Percentiles rank a stretch among this genome's conserved stretches.
Evolutionary conservation across 2,329 filamentous ascomycete genomes (phyloP).

Genomic region (Colletotrichum musicola): DNA sequence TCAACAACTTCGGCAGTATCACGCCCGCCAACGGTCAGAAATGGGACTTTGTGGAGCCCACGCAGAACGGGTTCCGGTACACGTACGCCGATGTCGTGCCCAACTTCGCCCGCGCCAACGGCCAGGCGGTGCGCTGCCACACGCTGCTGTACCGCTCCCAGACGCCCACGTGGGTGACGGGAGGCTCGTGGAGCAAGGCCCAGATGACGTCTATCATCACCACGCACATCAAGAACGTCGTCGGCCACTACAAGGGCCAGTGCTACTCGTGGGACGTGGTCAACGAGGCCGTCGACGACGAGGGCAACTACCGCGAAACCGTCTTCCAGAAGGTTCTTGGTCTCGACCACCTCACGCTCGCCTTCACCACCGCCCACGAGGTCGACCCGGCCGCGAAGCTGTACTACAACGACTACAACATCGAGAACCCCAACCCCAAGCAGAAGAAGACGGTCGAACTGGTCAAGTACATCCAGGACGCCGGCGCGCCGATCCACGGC

Average conservation of each 20-base stretch:
- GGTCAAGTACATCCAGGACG: constrained; percentile 48
- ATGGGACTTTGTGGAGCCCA: constrained; percentile 73
- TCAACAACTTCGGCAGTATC: constrained; percentile 73
- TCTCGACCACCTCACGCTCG: constrained; percentile 56
- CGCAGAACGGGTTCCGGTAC: constrained; percentile 68
- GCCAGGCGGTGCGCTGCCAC: constrained; percentile 63
- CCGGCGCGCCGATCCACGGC: constrained; percentile 63
- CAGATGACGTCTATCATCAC: constrained; percentile 45
- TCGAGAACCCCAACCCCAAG: constrained; percentile 56
- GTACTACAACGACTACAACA: constrained; percentile 56
- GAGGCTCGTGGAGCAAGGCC: constrained; percentile 52
- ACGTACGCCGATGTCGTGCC: constrained; percentile 66
- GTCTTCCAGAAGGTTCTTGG: constrained; percentile 60
- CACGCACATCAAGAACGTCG: constrained; percentile 56
- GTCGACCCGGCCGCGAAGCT: constrained; percentile 57
- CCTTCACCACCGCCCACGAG: constrained; percentile 57
- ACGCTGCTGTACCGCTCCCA: constrained; percentile 53
- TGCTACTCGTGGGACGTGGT: constrained; percentile 65
- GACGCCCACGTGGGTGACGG: constrained; percentile 59
- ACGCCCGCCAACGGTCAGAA: constrained; percentile 74
- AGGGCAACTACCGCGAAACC: constrained; percentile 53
- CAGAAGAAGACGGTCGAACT: constrained; percentile 48
- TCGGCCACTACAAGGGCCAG: constrained; percentile 57
- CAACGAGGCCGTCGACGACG: constrained; percentile 62
- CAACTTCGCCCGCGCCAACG: constrained; percentile 39